A percentile compares a stretch with the other conserved stretches of the same genome.
Conservation (phyloP, 1,284 basidiomycete species). For the Ceratobasidium sp. region DNA sequence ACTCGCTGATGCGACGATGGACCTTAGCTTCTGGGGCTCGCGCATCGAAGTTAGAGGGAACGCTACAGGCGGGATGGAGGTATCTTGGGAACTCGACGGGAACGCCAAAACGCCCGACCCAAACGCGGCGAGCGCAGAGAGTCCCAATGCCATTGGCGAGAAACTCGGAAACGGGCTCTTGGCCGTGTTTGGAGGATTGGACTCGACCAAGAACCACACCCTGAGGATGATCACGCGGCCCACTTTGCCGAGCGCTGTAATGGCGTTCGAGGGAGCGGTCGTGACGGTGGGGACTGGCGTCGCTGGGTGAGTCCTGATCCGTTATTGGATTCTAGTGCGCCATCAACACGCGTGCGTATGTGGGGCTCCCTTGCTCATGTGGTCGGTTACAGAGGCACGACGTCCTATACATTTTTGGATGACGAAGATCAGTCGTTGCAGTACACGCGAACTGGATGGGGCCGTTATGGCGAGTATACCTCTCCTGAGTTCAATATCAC, state of each 20-base stretch:
- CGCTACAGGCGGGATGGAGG: slow-evolving; percentile 19
- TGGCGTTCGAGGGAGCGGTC: slow-evolving; percentile 33
- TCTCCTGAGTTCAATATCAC: slow-evolving; percentile 28
- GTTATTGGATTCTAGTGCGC: background rate
- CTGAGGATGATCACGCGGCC: slow-evolving; percentile 15
- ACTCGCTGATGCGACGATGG: slow-evolving; percentile 11
- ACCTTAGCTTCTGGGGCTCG: slow-evolving; percentile 27
- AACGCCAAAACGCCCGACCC: background rate
- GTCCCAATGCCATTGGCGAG: background rate
- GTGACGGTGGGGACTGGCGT: slow-evolving; percentile 34
- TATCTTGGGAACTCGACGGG: slow-evolving; percentile 34
- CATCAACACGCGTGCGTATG: no score
- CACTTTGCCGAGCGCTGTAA: slow-evolving; percentile 6
- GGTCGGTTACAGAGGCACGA: slow-evolving; percentile 6
- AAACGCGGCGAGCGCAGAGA: background rate
- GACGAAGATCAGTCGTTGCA: background rate
- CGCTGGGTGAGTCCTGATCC: slow-evolving; percentile 11
- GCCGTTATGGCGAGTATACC: slow-evolving; percentile 4
- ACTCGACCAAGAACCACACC: slow-evolving; percentile 26
- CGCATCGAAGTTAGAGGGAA: slow-evolving; percentile 32
- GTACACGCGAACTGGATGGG: slow-evolving; percentile 35
- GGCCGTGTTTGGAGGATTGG: slow-evolving; percentile 25
- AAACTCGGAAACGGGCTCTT: slow-evolving; percentile 15
- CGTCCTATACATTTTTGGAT: slow-evolving; percentile 17
- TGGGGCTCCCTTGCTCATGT: background rate